phyloP scores from a whole-genome alignment of 345 rosid genomes.

The Microcos paniculata region DNA sequence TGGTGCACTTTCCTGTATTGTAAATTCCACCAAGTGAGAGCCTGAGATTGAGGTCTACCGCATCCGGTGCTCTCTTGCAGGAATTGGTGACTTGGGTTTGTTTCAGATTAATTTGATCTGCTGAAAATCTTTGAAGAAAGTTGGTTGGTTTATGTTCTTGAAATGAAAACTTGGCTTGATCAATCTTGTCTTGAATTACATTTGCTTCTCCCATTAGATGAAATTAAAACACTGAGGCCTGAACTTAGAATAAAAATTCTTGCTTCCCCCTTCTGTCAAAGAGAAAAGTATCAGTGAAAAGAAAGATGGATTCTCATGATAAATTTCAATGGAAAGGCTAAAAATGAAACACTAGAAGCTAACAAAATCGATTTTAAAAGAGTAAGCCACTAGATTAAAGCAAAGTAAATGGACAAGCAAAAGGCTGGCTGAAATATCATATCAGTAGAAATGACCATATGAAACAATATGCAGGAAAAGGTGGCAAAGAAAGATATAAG shows the following conservation, averaged over 20 bases:
- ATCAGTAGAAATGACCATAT: not conserved
- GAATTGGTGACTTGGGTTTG: not conserved
- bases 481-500: not conserved
- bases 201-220: slow-evolving; percentile 9
- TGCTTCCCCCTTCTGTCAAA: not conserved
- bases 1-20: not conserved
- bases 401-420: not conserved
- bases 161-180: not conserved
- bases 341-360: not conserved
- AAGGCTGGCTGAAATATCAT: not conserved
- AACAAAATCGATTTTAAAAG: not conserved
- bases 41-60: slow-evolving; percentile 1
- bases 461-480: not conserved
- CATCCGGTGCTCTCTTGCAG: not conserved
- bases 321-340: not conserved
- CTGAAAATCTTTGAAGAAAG: not conserved
- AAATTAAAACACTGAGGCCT: not conserved
- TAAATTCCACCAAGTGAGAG: slow-evolving; percentile 15
- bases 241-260: not conserved
- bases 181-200: not conserved
- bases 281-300: not conserved
- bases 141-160: not conserved
- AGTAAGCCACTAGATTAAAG: not conserved
- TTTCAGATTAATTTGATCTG: not conserved
- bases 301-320: not conserved